Percentiles rank a stretch among this genome's conserved stretches.
These are phyloP conservation scores for Stagonosporopsis tanaceti DNA, from an alignment of 2,329 filamentous ascomycete genomes.

Conservation along the genomic window DNA sequence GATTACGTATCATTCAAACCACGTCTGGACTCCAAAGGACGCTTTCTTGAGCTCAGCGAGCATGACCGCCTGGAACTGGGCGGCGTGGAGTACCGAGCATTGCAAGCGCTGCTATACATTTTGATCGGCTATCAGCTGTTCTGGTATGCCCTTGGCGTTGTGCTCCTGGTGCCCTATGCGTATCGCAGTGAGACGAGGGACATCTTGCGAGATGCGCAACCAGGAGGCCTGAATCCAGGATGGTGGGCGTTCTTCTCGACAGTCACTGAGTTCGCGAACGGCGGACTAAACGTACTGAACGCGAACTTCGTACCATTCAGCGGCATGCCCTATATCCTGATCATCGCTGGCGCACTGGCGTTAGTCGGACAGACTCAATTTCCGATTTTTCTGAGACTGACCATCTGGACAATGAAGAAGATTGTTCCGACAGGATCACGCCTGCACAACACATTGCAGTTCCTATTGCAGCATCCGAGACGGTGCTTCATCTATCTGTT, in stretches of 20 bases:
- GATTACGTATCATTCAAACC: conserved; percentile 46
- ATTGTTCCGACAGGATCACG: conserved; percentile 51
- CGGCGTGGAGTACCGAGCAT: conserved; percentile 61
- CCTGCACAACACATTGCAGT: conserved; percentile 59
- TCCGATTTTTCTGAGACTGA: conserved; percentile 64
- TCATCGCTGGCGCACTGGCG: conserved; percentile 59
- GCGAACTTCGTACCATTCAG: conserved; percentile 69
- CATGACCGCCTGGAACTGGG: conserved; percentile 57
- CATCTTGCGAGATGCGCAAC: conserved; percentile 52
- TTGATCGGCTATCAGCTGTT: conserved; percentile 52
- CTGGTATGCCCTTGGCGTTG: conserved; percentile 53
- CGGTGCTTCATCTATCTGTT: conserved; percentile 72
- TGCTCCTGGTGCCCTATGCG: conserved; percentile 59
- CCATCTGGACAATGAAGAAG: conserved; percentile 65
- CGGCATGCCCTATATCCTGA: conserved; percentile 53
- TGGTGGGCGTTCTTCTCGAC: conserved; percentile 52
- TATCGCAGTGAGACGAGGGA: conserved; percentile 48
- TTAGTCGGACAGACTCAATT: conserved; percentile 65
- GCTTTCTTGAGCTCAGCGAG: conserved; percentile 49
- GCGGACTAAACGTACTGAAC: conserved; percentile 64
- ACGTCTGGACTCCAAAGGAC: conserved; percentile 38
- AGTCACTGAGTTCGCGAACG: conserved; percentile 62
- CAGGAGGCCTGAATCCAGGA: conserved; percentile 38
- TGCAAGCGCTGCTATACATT: conserved; percentile 58
- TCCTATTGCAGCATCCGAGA: conserved; percentile 69